Evolutionary conservation across 2,329 filamentous ascomycete genomes (phyloP), one percentile per base, ranked within the genome.

Genomic region (Acarospora socialis): DNA sequence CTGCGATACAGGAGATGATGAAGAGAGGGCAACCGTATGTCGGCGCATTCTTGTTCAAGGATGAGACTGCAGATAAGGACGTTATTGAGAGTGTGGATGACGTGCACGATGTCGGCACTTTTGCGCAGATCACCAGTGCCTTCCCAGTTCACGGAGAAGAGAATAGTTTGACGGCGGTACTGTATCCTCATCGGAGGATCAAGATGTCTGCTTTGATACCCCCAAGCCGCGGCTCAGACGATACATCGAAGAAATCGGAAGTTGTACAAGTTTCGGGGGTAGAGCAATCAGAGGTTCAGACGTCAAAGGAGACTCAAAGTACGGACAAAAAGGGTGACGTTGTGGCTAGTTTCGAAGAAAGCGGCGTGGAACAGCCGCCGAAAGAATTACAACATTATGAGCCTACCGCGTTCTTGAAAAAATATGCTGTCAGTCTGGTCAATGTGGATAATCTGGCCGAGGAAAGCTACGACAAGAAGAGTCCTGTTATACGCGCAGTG

Each of bases 21-120:
- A 93, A 92, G 66, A 71, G 87, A 32, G 90, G 90, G 1, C 92
- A 98, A 55, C 92, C 87, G 15, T 98, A 98, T 48, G 83, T 98
- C 23, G 90, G 90, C 40, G 87, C 86, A 3, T 98, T 98, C 59
- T 57, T 98, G 49, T 84, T 95, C 63, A 95, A 95, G 57, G 86
- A 98, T 50, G 87, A 94, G 51, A 80, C 83, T 41, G 80, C 81
- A 40, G 90, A 95, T 52, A 81, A 83, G 50, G 92, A 98, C 55
- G 73, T 92, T 29, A 95, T 98, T 51, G 81, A 87, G 43, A 86
- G 77, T 43, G 65, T 79, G 17, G 79, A 86, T 39, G 90, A 98
- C 47, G 87, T 98, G 18, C 81, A 98, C 56, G 84, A 94, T 44
- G 81, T 92, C 10, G 90, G 90, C 39, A 90, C 94, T 2, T 98